These are phyloP conservation scores for Pestalotiopsis sp. DNA, from an alignment of 2,329 filamentous ascomycete species.

Conservation along the genomic window DNA sequence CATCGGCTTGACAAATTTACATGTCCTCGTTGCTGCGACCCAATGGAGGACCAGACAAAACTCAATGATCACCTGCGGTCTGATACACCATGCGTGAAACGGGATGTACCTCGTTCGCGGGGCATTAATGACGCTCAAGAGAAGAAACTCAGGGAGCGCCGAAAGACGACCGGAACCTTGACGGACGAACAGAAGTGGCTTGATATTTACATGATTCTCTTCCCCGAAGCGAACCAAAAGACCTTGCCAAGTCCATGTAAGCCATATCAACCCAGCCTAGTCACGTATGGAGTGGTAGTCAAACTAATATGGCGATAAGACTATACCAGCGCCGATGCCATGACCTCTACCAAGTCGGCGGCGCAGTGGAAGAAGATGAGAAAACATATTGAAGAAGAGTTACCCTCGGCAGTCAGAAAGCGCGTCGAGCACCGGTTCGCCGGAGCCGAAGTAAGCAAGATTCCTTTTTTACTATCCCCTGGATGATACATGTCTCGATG, in stretches of 20 bases:
- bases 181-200: conserved; percentile 32
- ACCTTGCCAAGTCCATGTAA: conserved; percentile 33
- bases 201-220: conserved; percentile 33
- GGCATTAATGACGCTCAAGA: conserved; percentile 32
- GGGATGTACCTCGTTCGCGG: conserved; percentile 22
- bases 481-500: neutral
- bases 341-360: conserved; percentile 19
- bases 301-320: conserved; percentile 23
- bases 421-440: conserved; percentile 30
- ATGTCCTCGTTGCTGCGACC: conserved; percentile 27
- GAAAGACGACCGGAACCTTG: conserved; percentile 24
- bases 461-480: neutral
- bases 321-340: conserved; percentile 25
- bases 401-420: conserved; percentile 28
- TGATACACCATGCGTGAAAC: conserved; percentile 29
- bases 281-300: conserved; percentile 1
- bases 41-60: conserved; percentile 25
- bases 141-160: conserved; percentile 28
- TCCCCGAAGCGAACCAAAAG: conserved; percentile 28
- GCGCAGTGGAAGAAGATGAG: conserved; percentile 26
- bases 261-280: neutral
- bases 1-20: conserved; percentile 29
- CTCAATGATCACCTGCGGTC: conserved; percentile 29
- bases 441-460: conserved; percentile 18
- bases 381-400: conserved; percentile 28